These are phyloP conservation scores for Solanum rostratum DNA, from an alignment of 257 asterid genomes.

Conservation along the genomic window DNA sequence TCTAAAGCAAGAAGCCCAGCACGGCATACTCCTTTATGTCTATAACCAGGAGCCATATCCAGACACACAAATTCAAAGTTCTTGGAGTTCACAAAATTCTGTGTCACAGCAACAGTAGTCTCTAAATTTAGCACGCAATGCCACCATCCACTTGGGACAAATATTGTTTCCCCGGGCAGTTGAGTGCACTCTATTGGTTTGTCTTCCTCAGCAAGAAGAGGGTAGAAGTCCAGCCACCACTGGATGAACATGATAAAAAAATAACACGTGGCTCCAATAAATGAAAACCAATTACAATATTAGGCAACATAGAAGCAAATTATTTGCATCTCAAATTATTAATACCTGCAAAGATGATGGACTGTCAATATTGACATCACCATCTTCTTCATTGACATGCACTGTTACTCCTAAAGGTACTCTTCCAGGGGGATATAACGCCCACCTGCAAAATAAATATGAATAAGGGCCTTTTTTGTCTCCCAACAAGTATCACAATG, in stretches of 20 bases:
- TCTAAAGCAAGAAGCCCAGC: constrained; percentile 96
- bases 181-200: constrained; percentile 97
- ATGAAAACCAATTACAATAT: neutral
- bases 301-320: neutral
- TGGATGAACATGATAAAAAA: constrained; percentile 12
- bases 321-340: neutral
- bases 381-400: constrained; percentile 94
- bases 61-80: constrained; percentile 84
- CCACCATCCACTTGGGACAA: constrained; percentile 99
- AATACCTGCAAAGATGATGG: constrained; percentile 94
- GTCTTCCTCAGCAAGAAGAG: constrained; percentile 74
- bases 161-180: constrained; percentile 95
- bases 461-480: neutral
- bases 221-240: constrained; percentile 99
- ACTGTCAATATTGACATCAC: constrained; percentile 83
- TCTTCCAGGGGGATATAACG: constrained; percentile 97
- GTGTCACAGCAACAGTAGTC: constrained; percentile 87
- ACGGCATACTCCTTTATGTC: constrained; percentile 88
- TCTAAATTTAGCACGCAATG: constrained; percentile 95
- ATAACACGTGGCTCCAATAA: neutral
- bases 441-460: constrained; percentile 57
- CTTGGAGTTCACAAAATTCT: constrained; percentile 79
- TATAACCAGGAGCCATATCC: constrained; percentile 98
- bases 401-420: constrained; percentile 96
- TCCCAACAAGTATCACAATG: neutral